A percentile compares a stretch with the other conserved stretches of the same genome.
phyloP scores from a whole-genome alignment of 2,329 filamentous ascomycete genomes.

The Arthrobotrys musiformis region DNA sequence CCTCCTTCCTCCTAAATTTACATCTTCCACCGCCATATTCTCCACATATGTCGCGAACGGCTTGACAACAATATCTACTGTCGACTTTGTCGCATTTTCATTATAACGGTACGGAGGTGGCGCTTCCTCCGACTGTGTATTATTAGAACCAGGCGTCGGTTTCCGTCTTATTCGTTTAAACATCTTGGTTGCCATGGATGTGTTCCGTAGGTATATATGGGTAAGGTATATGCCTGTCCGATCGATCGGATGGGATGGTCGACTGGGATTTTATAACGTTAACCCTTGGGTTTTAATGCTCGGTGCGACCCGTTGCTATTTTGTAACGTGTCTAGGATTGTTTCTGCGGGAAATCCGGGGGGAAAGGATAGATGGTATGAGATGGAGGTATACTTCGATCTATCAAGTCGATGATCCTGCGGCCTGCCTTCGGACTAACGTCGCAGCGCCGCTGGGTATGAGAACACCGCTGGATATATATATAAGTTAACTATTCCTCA shows the following conservation, averaged over 20 bases:
- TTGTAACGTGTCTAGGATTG: no score
- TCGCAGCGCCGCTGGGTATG: no score
- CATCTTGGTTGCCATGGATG: background rate
- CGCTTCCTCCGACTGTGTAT: background rate
- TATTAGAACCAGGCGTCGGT: background rate
- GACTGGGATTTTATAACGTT: background rate
- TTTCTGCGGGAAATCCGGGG: no score
- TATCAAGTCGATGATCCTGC: no score
- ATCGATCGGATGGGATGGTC: background rate
- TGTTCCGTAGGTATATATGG: background rate
- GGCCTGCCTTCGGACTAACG: no score
- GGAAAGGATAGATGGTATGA: no score
- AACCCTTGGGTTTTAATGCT: no score
- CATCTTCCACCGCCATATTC: background rate
- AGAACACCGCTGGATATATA: no score
- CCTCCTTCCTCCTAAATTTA: background rate
- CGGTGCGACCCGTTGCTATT: no score
- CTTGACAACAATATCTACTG: background rate
- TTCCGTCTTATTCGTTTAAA: conserved; percentile 1
- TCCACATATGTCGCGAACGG: background rate
- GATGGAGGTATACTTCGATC: no score
- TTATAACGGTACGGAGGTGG: background rate
- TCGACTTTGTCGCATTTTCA: background rate
- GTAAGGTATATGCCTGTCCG: background rate
- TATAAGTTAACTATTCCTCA: no score